phyloP scores from a whole-genome alignment of 2,329 filamentous ascomycete species.

The Metarhizium humberi region DNA sequence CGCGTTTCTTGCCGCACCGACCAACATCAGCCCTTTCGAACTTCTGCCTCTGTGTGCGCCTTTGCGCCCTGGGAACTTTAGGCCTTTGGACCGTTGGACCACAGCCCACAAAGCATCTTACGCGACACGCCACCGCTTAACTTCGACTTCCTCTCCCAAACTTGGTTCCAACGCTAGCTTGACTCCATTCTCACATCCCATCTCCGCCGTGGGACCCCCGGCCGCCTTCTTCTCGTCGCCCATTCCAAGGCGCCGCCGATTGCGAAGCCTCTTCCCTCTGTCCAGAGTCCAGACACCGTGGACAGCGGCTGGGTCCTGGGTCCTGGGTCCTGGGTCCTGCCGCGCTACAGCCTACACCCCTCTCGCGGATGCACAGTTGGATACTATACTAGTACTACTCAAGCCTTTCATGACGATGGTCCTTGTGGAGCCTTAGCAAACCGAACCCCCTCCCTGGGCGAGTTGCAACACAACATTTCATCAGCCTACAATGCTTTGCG shows the following conservation, averaged over 20 bases:
- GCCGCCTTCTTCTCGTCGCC: constrained; percentile 9
- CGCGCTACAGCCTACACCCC: constrained; percentile 1
- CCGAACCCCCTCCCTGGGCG: constrained; percentile 19
- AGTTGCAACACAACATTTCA: constrained; percentile 11
- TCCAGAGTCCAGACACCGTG: background rate
- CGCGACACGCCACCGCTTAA: background rate
- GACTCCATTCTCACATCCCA: constrained; percentile 15
- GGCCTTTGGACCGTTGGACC: background rate
- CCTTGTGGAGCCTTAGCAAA: constrained; percentile 25
- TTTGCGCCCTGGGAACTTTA: background rate
- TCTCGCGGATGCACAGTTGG: constrained; percentile 6
- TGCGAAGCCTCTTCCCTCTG: constrained; percentile 10
- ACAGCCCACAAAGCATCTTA: background rate
- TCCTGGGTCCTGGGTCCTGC: constrained; percentile 1
- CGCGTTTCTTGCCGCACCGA: background rate
- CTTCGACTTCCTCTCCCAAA: background rate
- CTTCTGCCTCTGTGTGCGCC: background rate
- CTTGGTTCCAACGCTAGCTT: constrained; percentile 8
- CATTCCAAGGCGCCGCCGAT: constrained; percentile 2
- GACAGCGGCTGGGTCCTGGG: background rate
- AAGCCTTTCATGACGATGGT: constrained; percentile 20
- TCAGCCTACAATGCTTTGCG: constrained; percentile 7
- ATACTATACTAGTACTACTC: background rate
- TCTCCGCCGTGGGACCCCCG: constrained; percentile 14
- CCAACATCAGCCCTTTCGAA: background rate